These are phyloP conservation scores for Globisporangium carolinianum DNA, from an alignment of 352 stramenopile species.

Conservation along the genomic window DNA sequence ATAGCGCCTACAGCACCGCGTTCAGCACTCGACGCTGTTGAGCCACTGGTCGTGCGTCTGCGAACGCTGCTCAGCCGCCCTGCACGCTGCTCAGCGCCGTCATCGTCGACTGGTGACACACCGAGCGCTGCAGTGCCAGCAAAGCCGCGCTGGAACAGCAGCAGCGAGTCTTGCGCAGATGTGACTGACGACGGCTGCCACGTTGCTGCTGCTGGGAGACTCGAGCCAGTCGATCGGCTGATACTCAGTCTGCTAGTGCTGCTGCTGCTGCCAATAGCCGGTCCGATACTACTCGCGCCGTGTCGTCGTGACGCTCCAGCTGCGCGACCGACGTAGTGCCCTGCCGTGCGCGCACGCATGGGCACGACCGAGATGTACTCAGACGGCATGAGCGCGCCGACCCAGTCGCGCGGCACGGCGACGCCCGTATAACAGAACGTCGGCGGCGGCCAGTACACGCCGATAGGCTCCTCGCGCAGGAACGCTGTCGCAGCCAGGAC, in stretches of 20 bases:
- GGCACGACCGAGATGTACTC: conserved; percentile 63
- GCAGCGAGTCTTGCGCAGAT: conserved; percentile 5
- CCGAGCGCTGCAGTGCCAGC: background rate
- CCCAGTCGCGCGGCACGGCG: conserved; percentile 49
- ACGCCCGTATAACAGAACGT: conserved; percentile 38
- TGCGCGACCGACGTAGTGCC: background rate
- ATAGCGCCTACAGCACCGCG: too few species aligned
- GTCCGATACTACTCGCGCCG: too few species aligned
- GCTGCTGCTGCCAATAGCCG: background rate
- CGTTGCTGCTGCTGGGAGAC: background rate
- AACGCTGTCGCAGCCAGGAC: conserved; percentile 40
- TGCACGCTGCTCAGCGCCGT: background rate
- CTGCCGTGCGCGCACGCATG: conserved; percentile 19
- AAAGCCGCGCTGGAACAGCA: conserved; percentile 11
- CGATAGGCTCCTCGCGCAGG: conserved; percentile 35
- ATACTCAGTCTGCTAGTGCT: background rate
- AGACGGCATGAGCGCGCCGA: conserved; percentile 56
- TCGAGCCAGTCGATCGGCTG: background rate
- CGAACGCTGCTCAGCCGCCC: background rate
- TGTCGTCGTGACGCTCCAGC: too few species aligned
- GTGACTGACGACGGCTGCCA: background rate
- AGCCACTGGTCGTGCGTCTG: background rate
- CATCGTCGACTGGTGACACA: background rate
- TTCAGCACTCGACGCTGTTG: background rate
- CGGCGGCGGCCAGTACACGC: conserved; percentile 56